Conservation (phyloP, 202 grass and related monocot genomes). For the Cymbopogon flexuosus region DNA sequence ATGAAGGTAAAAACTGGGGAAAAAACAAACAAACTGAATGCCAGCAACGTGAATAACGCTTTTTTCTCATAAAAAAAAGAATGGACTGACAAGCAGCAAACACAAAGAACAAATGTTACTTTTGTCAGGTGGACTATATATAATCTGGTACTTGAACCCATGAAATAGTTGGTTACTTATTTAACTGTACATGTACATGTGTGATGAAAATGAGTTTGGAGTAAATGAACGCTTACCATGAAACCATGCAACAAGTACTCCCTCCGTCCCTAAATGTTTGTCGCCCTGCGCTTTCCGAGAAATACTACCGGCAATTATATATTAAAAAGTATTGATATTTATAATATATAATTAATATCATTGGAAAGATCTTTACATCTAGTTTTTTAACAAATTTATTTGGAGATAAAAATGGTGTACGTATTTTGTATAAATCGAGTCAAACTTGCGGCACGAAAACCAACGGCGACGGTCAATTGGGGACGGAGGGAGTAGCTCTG, state of each 20-base stretch:
- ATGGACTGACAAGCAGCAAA: neutral
- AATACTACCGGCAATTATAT: no score
- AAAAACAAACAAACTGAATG: neutral
- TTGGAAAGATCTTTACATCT: no score
- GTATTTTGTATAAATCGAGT: no score
- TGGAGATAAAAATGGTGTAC: no score
- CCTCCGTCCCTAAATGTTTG: no score
- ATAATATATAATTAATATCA: no score
- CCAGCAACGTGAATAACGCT: neutral
- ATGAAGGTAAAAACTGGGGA: neutral
- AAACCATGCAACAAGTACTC: neutral
- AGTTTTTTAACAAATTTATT: no score
- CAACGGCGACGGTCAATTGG: no score
- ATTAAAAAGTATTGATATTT: no score
- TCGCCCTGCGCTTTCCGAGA: no score
- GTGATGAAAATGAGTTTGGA: neutral
- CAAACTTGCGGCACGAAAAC: no score
- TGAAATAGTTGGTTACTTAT: neutral
- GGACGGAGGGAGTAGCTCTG: no score
- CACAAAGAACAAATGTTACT: neutral
- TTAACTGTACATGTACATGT: constrained; percentile 4
- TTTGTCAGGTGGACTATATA: neutral
- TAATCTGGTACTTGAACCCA: neutral
- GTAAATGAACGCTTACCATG: constrained; percentile 24
- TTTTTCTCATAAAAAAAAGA: neutral